These are phyloP conservation scores for Penicillium turbatum DNA, from an alignment of 495 filamentous ascomycete genomes.

Conservation along the genomic window DNA sequence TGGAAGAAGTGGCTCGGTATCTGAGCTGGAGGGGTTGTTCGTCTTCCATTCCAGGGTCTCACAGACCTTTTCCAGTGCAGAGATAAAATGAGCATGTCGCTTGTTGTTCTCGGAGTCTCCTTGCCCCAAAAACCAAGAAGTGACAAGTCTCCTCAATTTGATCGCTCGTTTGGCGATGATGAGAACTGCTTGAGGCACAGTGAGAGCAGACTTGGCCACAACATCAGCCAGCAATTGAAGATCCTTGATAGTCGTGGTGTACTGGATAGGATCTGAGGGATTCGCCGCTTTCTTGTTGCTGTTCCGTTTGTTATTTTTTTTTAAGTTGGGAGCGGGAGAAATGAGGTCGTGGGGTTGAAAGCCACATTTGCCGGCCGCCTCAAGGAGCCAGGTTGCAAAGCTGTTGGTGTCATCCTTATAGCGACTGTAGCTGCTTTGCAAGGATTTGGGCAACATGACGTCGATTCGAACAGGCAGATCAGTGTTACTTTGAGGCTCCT, in stretches of 20 bases:
- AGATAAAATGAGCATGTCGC: slow-evolving; percentile 28
- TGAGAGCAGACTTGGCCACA: slow-evolving; percentile 22
- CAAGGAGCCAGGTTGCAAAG: slow-evolving; percentile 48
- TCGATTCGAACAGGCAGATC: neutral
- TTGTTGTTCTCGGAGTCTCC: slow-evolving; percentile 19
- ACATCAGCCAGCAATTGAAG: slow-evolving; percentile 28
- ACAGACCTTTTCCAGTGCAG: slow-evolving; percentile 25
- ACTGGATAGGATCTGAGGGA: slow-evolving; percentile 15
- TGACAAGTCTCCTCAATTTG: slow-evolving; percentile 28
- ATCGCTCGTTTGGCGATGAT: slow-evolving; percentile 27
- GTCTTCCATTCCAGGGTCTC: slow-evolving; percentile 27
- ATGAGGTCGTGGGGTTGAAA: slow-evolving; percentile 21
- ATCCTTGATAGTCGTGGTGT: slow-evolving; percentile 22
- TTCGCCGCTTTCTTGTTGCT: slow-evolving; percentile 16
- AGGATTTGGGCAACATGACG: slow-evolving; percentile 27
- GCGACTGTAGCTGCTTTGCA: slow-evolving; percentile 39
- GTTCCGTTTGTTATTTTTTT: slow-evolving; percentile 20
- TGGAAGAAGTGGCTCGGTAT: slow-evolving; percentile 13
- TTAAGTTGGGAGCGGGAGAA: slow-evolving; percentile 10
- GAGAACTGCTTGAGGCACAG: slow-evolving; percentile 24
- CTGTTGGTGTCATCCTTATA: slow-evolving; percentile 49
- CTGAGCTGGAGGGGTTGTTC: slow-evolving; percentile 14
- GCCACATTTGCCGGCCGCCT: slow-evolving; percentile 38
- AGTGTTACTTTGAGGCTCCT: too few species aligned
- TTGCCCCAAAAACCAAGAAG: slow-evolving; percentile 29